Base-by-base conservation (phyloP, 371 early-diverging fungal genomes). In the Mortierella sp. region DNA sequence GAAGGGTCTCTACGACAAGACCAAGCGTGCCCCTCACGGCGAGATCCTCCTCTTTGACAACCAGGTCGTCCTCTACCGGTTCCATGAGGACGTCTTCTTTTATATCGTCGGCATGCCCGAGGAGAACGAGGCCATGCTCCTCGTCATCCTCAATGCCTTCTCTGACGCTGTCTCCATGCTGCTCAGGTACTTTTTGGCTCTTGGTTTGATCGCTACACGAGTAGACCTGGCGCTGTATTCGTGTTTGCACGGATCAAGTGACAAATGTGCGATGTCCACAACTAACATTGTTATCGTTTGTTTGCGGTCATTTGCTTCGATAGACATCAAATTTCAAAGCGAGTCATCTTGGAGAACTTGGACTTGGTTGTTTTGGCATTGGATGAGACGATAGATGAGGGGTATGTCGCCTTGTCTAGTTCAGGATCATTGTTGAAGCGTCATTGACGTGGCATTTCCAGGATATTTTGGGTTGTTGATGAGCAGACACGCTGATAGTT, bases 301-400 rank as follows among this genome's bases (percentile, higher is more conserved):
- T 48, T 54, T 3, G 26, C 48, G 26, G 50, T 82, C 26, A 44
- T 10, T 31, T 19, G 50, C 14, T 70, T 34, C 37, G 54, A 16
- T 90, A 95, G 95, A 89, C 94, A 93, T 75, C 97, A 96, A 88
- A 93, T 98, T 59, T 98, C 98, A 87, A 98, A 98, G 88, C 94
- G 98, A 64, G 90, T 94, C 59, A 89, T 98, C 21, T 89, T 98
- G 80, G 98, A 98, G 88, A 95, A 96, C 89, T 90, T 96, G 74
- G 99, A 99, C 89, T 88, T 96, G 64, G 96, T 97, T 1, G 94
- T 96, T 46, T 92, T 99, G 51, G 96, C 96, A 16, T 87, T 99
- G 75, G 99, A 99, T 89, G 99, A 99, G 86, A 95, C 96, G 48
- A 95, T 99, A 37, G 99, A 99, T 88, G 97, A 96, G 80, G 99